These are phyloP conservation scores for Vaccinium myrtillus DNA, from an alignment of 148 eudicot species.

Conservation along the genomic window DNA sequence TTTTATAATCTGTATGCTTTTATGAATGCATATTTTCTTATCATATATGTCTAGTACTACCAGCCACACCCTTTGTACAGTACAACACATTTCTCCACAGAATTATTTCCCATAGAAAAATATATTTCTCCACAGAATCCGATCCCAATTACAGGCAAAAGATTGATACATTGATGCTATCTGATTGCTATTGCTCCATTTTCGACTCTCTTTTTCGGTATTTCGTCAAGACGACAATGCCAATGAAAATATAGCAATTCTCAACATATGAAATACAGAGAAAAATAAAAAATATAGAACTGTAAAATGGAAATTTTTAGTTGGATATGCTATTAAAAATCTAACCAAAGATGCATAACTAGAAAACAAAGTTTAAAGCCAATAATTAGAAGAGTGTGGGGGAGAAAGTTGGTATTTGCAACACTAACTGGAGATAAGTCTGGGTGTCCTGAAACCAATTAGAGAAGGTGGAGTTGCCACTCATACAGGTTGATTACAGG, in stretches of 20 bases:
- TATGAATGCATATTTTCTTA: neutral
- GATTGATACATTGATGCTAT: neutral
- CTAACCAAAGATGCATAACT: neutral
- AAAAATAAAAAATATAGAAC: too few species aligned
- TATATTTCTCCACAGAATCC: constrained; percentile 17
- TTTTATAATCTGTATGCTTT: neutral
- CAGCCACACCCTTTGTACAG: neutral
- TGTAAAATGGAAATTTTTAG: neutral
- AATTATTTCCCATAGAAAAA: neutral
- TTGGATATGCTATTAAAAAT: neutral
- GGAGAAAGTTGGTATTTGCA: neutral
- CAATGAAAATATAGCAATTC: neutral
- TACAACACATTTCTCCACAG: constrained; percentile 11
- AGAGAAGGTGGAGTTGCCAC: constrained; percentile 6
- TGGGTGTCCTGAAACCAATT: constrained; percentile 1
- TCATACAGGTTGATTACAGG: constrained; percentile 21
- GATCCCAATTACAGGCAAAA: neutral
- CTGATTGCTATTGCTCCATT: neutral
- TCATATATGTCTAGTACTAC: constrained; percentile 4
- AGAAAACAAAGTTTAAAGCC: neutral
- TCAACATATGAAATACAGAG: neutral
- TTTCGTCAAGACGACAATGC: neutral
- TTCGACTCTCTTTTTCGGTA: neutral
- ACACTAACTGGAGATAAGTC: neutral
- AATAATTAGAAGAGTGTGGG: neutral